Base-by-base conservation (phyloP, 345 rosid genomes). In the Eucalyptus erythrocorys region DNA sequence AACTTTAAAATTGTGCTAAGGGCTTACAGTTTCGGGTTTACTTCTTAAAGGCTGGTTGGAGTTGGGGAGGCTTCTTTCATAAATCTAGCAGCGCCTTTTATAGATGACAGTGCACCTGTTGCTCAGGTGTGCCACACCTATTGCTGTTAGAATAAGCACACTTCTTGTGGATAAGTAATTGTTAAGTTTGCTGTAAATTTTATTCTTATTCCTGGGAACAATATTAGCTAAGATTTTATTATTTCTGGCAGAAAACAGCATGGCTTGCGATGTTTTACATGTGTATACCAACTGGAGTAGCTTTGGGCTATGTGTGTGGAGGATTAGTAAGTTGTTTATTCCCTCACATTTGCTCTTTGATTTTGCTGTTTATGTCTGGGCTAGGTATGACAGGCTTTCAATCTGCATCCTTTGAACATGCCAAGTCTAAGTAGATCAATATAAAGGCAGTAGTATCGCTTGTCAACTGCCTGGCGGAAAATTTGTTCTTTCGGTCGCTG, bases 1-100 rank as follows among this genome's bases (percentile, higher is more conserved):
- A 59, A 14, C 53, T 88, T 61, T 87, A 53, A 76, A 53, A 64
- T 85, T 48, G 13, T 87, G 87, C n/a, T 51, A 42, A 13, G 85
- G 85, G 51, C 57, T 88, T 45, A 51, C 51, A 24, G 50, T 51
- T 53, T 79, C 84, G 48, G 30, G 79, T 50, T 76, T 76, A 76
- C 84, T 76, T 49, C 43, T 51, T 90, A 61, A 91, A 97, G 99
- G 99, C 71, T 96, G 87, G 99, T 98, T 88, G 99, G 99, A 88
- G 97, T 98, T 93, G 99, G 99, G 85, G 99, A 98, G 88, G 99
- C 99, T 88, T 98, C 99, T 48, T 98, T 98, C 89, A 96, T 98
- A 86, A 96, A 99, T 94, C 99, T 98, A 89, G 99, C 99, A 80
- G 98, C 99, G 47, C 99, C 99, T 1, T 98, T 97, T 88, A 97